A percentile compares a stretch with the other conserved stretches of the same genome.
These are phyloP conservation scores for Entomortierella lignicola DNA, from an alignment of 192 early-diverging fungal species.

Conservation along the genomic window DNA sequence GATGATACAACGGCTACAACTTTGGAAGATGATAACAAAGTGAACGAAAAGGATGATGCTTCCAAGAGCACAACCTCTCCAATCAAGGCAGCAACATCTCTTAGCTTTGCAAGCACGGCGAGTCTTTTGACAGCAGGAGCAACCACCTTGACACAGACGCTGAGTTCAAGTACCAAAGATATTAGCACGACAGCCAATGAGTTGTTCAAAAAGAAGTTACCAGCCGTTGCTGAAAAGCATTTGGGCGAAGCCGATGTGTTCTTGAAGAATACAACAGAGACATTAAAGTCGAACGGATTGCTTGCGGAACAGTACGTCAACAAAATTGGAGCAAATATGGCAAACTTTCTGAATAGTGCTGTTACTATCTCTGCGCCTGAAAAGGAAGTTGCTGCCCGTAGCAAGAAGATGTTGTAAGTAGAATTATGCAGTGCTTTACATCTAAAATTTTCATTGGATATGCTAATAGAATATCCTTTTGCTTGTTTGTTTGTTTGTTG, in stretches of 20 bases:
- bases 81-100: slow-evolving; percentile 2
- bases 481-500: no score
- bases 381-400: slow-evolving; percentile 22
- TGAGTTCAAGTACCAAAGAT: slow-evolving; percentile 32
- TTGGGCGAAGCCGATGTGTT: slow-evolving; percentile 33
- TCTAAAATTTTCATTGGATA: no score
- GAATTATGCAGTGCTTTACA: no score
- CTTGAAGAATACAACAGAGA: slow-evolving; percentile 47
- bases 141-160: slow-evolving; percentile 19
- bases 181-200: slow-evolving; percentile 41
- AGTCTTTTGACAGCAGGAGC: slow-evolving; percentile 35
- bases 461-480: no score
- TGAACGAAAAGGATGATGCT: neutral
- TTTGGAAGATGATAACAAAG: neutral
- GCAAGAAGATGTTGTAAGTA: slow-evolving; percentile 43
- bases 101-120: slow-evolving; percentile 40
- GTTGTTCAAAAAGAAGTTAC: slow-evolving; percentile 36
- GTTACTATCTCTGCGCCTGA: slow-evolving; percentile 57
- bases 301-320: slow-evolving; percentile 66
- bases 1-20: neutral
- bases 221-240: slow-evolving; percentile 36
- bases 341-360: slow-evolving; percentile 54
- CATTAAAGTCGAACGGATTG: slow-evolving; percentile 52
- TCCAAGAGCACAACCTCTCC: neutral
- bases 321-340: slow-evolving; percentile 58